Evolutionary conservation across 2,329 filamentous ascomycete genomes (phyloP), one percentile per base, ranked within the genome.

Genomic region (Cryphonectria naterciae): DNA sequence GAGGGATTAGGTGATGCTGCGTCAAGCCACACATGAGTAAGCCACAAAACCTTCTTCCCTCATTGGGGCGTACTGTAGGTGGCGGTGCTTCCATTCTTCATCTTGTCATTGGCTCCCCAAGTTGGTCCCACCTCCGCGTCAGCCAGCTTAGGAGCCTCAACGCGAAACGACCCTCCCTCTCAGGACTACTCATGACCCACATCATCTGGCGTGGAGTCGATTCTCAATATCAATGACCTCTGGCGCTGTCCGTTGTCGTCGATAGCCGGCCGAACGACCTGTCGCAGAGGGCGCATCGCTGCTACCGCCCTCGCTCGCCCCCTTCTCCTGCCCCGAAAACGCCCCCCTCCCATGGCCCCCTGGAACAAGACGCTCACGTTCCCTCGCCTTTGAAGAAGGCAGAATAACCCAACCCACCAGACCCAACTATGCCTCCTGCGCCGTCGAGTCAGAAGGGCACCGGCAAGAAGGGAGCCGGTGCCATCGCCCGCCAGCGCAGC

Each of bases 401-500:
- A n/a, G 46, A 49, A n/a, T 4, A 5, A n/a, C 19, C 5, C 22
- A 10, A 49, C 17, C 37, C 28, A 15, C n/a, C 28, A n/a, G 25
- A 25, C 15, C 37, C 56, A 39, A 80, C 72, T 69, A 91, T 91
- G 89, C 86, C 88, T 78, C 86, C 87, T 39, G 83, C 82, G 69
- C 10, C 52, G 54, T 84, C 86, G 64, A 85, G 86, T 74, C 87
- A 90, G 77, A 88, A 89, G 76, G 88, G 88, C 70, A 88, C 88
- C 37, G 85, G 88, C 78, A 91, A 91, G 83, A 93, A 93, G 82
- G 85, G 85, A 65, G 83, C 85, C 72, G 85, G 85, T 75, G 86
- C 87, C 75, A 86, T 89, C 73, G 81, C 84, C 67, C 89, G 90
- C 75, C 92, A 91, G 75, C 86, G 89, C 73, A 94, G 92, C 78